Conservation (phyloP, 495 filamentous ascomycete genomes). For the Physcia stellaris region DNA sequence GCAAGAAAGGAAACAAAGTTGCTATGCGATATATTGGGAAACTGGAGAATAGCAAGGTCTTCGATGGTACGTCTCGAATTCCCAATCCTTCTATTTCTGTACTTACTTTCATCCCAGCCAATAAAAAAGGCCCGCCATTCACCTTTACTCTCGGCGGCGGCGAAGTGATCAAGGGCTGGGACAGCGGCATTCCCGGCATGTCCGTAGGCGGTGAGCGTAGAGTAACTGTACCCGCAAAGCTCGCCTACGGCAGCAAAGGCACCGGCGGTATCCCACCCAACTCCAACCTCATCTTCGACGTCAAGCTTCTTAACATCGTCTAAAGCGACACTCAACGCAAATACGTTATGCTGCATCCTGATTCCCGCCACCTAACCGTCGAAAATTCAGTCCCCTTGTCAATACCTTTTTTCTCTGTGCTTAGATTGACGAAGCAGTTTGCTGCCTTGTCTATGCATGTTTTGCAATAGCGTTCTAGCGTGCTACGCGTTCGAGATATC, state of each 20-base stretch:
- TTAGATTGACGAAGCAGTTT: background rate
- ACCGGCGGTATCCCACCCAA: conserved; percentile 76
- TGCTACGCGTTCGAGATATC: background rate
- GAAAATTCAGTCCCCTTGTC: background rate
- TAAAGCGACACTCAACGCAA: conserved; percentile 15
- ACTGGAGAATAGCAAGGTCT: conserved; percentile 79
- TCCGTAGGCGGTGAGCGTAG: conserved; percentile 82
- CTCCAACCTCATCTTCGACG: conserved; percentile 81
- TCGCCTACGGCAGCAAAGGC: conserved; percentile 67
- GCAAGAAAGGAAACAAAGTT: conserved; percentile 75
- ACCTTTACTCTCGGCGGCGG: conserved; percentile 83
- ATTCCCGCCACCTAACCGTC: background rate
- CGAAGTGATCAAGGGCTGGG: conserved; percentile 98
- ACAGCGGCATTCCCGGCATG: conserved; percentile 88
- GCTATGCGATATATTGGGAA: conserved; percentile 97
- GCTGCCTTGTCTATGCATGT: background rate
- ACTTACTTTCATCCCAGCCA: conserved; percentile 37
- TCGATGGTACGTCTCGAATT: conserved; percentile 55
- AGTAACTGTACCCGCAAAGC: conserved; percentile 68
- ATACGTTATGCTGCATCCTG: too few species aligned
- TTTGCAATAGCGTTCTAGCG: background rate
- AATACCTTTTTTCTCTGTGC: background rate
- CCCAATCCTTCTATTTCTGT: conserved; percentile 3
- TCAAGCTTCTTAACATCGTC: conserved; percentile 69
- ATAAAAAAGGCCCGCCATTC: conserved; percentile 97